Percentiles rank a stretch among this genome's conserved stretches.
Conservation (phyloP, 495 filamentous ascomycete species). For the Wilcoxina mikolae region DNA sequence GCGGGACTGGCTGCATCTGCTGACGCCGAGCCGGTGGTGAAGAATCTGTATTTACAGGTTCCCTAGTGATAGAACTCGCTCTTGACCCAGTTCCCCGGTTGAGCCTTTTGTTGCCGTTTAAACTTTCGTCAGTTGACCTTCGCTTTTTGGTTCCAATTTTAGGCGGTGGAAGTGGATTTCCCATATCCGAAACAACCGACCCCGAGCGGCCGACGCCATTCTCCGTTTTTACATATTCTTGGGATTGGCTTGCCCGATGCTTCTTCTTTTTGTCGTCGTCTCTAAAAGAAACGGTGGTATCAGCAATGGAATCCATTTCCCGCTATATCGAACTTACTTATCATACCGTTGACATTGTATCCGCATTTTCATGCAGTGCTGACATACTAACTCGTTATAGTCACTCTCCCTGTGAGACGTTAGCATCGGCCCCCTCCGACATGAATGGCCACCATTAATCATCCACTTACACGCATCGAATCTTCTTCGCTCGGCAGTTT, state of each 20-base stretch:
- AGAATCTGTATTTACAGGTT: conserved; percentile 12
- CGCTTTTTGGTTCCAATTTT: conserved; percentile 19
- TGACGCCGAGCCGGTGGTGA: conserved; percentile 12
- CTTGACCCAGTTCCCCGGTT: conserved; percentile 25
- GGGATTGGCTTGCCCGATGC: conserved; percentile 9
- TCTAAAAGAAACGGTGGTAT: conserved; percentile 10
- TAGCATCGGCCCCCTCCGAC: neutral
- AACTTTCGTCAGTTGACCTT: conserved; percentile 20
- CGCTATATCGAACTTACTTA: conserved; percentile 18
- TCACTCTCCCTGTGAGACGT: conserved; percentile 2
- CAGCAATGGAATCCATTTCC: conserved; percentile 1
- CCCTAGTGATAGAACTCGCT: conserved; percentile 19
- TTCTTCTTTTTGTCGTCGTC: conserved; percentile 27
- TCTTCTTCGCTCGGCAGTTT: conserved; percentile 27
- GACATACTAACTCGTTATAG: conserved; percentile 21
- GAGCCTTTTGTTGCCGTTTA: conserved; percentile 4
- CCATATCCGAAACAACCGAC: conserved; percentile 14
- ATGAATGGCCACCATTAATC: neutral
- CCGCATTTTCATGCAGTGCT: conserved; percentile 26
- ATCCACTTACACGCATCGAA: conserved; percentile 29
- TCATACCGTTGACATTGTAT: conserved; percentile 21
- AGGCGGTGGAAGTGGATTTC: neutral
- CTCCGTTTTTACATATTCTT: conserved; percentile 6
- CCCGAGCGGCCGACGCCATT: conserved; percentile 13
- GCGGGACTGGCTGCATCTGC: conserved; percentile 8